Evolutionary conservation across 2,329 filamentous ascomycete genomes (phyloP).

Genomic region (Pseudogymnoascus sp.): DNA sequence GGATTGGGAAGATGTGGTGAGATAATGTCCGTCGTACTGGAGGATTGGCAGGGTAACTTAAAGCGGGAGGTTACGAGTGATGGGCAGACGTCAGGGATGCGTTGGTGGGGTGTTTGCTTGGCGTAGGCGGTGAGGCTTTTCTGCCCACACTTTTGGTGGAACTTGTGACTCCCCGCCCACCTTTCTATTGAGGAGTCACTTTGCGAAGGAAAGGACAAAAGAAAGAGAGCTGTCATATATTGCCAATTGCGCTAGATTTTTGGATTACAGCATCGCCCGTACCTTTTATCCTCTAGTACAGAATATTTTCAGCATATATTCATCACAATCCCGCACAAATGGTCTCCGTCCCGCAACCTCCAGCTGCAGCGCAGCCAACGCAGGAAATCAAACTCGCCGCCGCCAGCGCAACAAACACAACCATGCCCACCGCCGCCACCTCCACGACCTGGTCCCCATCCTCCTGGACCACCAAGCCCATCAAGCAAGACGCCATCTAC

Average conservation of each 20-base stretch:
- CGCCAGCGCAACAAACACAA: background rate
- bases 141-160: background rate
- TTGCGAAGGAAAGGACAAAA: background rate
- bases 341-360: background rate
- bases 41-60: background rate
- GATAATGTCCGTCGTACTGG: too few species aligned
- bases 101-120: background rate
- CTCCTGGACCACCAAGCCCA: conserved; percentile 71
- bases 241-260: background rate
- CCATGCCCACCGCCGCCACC: background rate
- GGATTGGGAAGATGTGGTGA: too few species aligned
- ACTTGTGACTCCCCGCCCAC: background rate
- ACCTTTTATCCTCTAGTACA: background rate
- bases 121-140: background rate
- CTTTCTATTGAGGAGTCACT: background rate
- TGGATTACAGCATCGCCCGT: background rate
- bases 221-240: background rate
- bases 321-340: background rate
- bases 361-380: background rate
- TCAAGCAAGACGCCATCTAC: conserved; percentile 69
- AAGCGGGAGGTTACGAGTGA: background rate
- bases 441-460: conserved; percentile 44
- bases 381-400: background rate
- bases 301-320: background rate
- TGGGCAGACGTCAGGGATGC: background rate